A percentile compares a stretch with the other conserved stretches of the same genome.
These are phyloP conservation scores for Leccinum broughii DNA, from an alignment of 768 basidiomycete species.

Conservation along the genomic window DNA sequence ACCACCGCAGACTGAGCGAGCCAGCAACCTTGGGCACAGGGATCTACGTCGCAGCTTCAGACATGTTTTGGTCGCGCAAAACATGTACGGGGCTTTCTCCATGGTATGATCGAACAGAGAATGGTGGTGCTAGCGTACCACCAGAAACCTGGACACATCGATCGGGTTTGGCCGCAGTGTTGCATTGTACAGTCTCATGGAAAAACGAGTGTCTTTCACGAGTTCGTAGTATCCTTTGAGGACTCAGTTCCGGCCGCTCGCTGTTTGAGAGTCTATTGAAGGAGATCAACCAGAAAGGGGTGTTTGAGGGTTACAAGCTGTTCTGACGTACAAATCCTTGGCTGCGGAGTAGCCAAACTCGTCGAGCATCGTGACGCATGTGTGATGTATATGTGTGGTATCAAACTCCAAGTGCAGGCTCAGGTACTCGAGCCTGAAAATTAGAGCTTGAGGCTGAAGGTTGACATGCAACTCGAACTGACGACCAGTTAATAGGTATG, in stretches of 20 bases:
- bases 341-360: not conserved
- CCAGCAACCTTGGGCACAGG: not conserved
- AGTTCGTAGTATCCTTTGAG: not conserved
- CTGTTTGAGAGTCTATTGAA: not conserved
- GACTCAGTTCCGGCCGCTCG: not conserved
- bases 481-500: not conserved
- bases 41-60: not conserved
- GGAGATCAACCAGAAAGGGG: not conserved
- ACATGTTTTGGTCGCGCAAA: not conserved
- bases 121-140: not conserved
- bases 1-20: not conserved
- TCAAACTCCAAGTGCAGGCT: not conserved
- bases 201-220: not conserved
- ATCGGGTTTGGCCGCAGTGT: not conserved
- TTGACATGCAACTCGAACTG: slow-evolving; percentile 1
- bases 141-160: not conserved
- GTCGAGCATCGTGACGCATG: not conserved
- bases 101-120: not conserved
- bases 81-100: not conserved
- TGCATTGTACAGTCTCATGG: not conserved
- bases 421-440: not conserved
- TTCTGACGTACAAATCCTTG: not conserved
- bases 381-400: not conserved
- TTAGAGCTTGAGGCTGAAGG: not conserved
- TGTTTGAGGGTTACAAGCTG: not conserved